Conservation (phyloP, 495 filamentous ascomycete species). For the Antarctomyces pellizariae region DNA sequence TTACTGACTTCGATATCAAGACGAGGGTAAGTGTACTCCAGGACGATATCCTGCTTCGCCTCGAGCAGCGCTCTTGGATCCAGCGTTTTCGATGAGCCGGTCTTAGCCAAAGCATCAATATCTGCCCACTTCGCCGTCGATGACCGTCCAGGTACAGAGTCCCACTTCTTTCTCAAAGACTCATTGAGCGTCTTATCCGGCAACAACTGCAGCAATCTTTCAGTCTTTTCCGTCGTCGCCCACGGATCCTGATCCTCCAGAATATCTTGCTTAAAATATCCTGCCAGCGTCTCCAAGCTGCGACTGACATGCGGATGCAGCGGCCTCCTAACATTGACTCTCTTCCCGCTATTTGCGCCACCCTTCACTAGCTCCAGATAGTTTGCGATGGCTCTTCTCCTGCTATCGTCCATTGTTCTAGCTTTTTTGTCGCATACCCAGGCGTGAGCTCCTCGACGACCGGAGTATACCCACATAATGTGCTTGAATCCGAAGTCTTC, state of each 20-base stretch:
- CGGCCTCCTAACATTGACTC: constrained; percentile 63
- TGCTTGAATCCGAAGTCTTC: constrained; percentile 94
- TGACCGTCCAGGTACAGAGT: constrained; percentile 47
- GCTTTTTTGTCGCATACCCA: constrained; percentile 94
- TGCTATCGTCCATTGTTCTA: constrained; percentile 58
- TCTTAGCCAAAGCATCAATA: constrained; percentile 64
- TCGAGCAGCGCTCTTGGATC: constrained; percentile 47
- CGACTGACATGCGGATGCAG: constrained; percentile 80
- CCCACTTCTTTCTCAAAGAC: constrained; percentile 73
- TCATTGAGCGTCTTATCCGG: constrained; percentile 54
- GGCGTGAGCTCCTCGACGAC: constrained; percentile 84
- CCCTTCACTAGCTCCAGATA: constrained; percentile 78
- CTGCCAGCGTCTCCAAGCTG: constrained; percentile 51
- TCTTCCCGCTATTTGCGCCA: constrained; percentile 64
- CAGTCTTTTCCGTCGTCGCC: constrained; percentile 34
- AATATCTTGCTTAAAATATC: constrained; percentile 57
- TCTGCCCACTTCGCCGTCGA: constrained; percentile 75
- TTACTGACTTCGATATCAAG: constrained; percentile 92
- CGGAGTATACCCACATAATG: constrained; percentile 96
- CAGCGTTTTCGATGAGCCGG: constrained; percentile 38
- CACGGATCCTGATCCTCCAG: constrained; percentile 76
- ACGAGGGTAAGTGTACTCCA: constrained; percentile 96
- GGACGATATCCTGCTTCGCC: constrained; percentile 77
- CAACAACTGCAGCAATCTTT: constrained; percentile 52
- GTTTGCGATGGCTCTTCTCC: constrained; percentile 56